Evolutionary conservation across 2,329 filamentous ascomycete species (phyloP).

Genomic region (Venturia nashicola): DNA sequence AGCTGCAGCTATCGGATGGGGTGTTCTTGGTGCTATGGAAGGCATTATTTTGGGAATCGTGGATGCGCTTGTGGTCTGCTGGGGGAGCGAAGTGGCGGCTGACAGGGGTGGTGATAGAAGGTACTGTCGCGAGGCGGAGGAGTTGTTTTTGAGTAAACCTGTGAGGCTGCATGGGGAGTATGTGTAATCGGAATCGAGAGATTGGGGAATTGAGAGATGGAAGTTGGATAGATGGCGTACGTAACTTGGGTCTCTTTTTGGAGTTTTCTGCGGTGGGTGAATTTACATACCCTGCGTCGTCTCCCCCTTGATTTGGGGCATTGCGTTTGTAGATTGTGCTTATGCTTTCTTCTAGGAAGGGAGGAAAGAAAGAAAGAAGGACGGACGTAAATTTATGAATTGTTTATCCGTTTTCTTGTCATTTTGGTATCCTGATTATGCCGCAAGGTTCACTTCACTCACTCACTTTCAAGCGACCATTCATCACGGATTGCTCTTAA

Average conservation of each 20-base stretch:
- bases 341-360: neutral
- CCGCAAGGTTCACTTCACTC: too few species aligned
- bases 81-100: constrained; percentile 61
- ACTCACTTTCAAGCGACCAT: too few species aligned
- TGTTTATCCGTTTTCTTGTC: too few species aligned
- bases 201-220: neutral
- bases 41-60: constrained; percentile 77
- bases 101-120: constrained; percentile 52
- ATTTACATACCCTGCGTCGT: neutral
- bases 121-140: constrained; percentile 85
- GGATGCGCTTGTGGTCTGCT: constrained; percentile 83
- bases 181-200: neutral
- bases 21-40: constrained; percentile 81
- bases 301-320: neutral
- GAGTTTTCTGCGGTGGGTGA: neutral
- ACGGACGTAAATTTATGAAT: too few species aligned
- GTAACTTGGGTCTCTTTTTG: neutral
- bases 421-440: too few species aligned
- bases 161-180: neutral
- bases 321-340: neutral
- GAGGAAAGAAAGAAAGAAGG: neutral
- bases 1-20: constrained; percentile 90
- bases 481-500: too few species aligned
- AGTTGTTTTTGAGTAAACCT: constrained; percentile 60
- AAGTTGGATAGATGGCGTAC: neutral